Conservation (phyloP, 1,139 yeast genomes). For the Pichia terricola region DNA sequence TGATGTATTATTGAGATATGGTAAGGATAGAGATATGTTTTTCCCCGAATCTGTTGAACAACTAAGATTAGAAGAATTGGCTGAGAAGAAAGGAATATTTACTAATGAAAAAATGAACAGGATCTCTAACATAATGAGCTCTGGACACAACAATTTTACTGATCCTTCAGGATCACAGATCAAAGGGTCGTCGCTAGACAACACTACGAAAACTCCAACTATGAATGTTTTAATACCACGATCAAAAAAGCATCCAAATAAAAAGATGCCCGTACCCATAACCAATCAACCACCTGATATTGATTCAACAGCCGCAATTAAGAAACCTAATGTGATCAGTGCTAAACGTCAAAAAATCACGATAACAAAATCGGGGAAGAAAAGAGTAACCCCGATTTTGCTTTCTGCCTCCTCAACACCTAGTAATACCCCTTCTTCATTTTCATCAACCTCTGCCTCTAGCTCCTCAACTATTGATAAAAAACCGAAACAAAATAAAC, state of each 20-base stretch:
- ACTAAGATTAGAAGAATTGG: constrained; percentile 57
- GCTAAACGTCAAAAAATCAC: constrained; percentile 38
- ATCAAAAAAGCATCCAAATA: constrained; percentile 24
- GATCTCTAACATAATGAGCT: constrained; percentile 26
- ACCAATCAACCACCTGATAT: constrained; percentile 7
- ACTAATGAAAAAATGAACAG: not conserved
- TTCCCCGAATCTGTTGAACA: constrained; percentile 86
- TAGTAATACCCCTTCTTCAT: constrained; percentile 2
- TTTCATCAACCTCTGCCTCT: constrained; percentile 1
- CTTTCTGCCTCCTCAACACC: constrained; percentile 34
- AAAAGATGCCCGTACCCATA: constrained; percentile 14
- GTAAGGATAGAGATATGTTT: constrained; percentile 77
- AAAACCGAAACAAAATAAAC: constrained; percentile 17
- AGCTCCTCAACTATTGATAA: not conserved
- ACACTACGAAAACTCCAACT: not conserved
- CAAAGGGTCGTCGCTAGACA: not conserved
- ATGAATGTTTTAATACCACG: constrained; percentile 21
- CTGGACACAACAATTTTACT: not conserved
- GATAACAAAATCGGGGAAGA: constrained; percentile 70
- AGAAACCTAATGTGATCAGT: constrained; percentile 13
- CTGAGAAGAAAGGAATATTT: constrained; percentile 21
- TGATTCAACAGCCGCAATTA: not conserved
- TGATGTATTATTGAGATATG: constrained; percentile 68
- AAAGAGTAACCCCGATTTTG: constrained; percentile 79
- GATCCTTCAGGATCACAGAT: not conserved